Evolutionary conservation across 176 grass and related monocot genomes (phyloP), one percentile per base, ranked within the genome.

Genomic region (Aegilops speltoides): DNA sequence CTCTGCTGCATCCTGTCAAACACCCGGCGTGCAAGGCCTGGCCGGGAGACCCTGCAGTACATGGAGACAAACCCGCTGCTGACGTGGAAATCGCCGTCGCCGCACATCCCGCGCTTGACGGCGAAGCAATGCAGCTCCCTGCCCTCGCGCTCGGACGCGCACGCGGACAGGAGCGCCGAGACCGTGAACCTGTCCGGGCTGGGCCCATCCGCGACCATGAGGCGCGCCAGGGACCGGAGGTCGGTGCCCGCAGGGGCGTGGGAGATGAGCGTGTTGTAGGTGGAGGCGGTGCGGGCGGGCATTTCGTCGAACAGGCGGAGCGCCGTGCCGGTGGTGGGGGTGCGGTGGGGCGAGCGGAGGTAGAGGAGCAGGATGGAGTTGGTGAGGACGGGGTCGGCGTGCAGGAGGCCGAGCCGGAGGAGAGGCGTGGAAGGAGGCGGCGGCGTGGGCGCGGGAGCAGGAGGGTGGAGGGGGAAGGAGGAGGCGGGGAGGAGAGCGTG

Each of bases 231-330:
- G 73, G 76, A 25, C 78, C 84, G 84, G 33, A 85, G 41, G 7
- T 59, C 43, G 2, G 20, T 17, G n/a, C 32, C 59, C 0, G 54
- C 24, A 0, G 82, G 29, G 22, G 85, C 76, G 62, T 84, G 48
- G 4, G 84, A 82, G 29, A 94, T 92, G 62, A 94, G 72, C 32
- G 90, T 76, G 77, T 96, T 95, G 86, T 88, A 94, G 38, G 88
- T 89, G 50, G 96, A 82, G 11, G 86, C 66, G 31, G 86, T 90
- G 66, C 84, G 89, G 10, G 16, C 7, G 32, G 82, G 90, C 93
- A 98, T 96, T 94, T 96, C 85, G 57, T 96, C 92, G 48, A 96
- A 94, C 88, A 98, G 56, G 17, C 76, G 31, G 34, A 70, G 66
- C 20, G 90, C 92, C 17, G 86, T 79, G 62, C 7, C 17, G 10